Evolutionary conservation across 768 basidiomycete genomes (phyloP).

Genomic region (Pulveroboletus sp.): DNA sequence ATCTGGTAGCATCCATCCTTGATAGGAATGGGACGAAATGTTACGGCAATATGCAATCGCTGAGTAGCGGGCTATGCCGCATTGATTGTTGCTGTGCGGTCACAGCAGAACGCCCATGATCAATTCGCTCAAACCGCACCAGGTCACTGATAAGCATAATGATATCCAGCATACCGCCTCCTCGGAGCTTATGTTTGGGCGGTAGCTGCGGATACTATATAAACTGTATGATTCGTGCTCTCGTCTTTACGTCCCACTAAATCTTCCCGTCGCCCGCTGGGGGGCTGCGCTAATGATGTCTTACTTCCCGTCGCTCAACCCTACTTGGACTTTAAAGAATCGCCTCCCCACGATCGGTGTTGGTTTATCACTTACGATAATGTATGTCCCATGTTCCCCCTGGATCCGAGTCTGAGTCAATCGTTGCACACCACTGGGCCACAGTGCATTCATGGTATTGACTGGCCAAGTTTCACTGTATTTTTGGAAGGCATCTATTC

Average conservation of each 20-base stretch:
- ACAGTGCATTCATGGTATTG: conserved; percentile 21
- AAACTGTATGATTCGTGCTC: not conserved
- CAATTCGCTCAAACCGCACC: not conserved
- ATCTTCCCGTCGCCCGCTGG: not conserved
- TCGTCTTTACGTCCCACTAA: not conserved
- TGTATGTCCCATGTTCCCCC: conserved; percentile 5
- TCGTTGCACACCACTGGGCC: no score
- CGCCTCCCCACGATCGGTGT: conserved; percentile 5
- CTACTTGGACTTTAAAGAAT: conserved; percentile 7
- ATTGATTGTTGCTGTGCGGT: no score
- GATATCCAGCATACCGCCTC: conserved; percentile 3
- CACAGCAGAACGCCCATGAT: not conserved
- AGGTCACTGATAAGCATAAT: not conserved
- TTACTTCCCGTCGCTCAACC: not conserved
- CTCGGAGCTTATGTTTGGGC: not conserved
- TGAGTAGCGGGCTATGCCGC: no score
- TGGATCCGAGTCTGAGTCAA: not conserved
- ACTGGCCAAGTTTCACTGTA: conserved; percentile 24
- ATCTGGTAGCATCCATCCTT: no score
- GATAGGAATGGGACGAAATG: no score
- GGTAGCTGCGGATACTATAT: conserved; percentile 8
- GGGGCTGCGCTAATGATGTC: conserved; percentile 4
- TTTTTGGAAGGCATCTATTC: conserved; percentile 15
- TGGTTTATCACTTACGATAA: conserved; percentile 10
- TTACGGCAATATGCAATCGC: no score